Conservation (phyloP, 2,329 filamentous ascomycete species). For the Septoria linicola region DNA sequence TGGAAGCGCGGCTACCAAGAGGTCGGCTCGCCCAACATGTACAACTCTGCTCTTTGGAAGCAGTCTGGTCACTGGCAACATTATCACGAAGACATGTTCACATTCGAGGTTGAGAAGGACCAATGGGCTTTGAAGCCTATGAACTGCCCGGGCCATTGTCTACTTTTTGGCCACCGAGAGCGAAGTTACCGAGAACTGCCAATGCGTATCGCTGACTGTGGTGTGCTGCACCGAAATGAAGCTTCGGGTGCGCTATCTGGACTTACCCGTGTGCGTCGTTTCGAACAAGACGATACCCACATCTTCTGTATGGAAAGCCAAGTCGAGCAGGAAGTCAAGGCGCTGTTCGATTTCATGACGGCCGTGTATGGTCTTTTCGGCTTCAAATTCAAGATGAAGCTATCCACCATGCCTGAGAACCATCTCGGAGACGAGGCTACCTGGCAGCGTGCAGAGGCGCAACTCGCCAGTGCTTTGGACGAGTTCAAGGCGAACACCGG, state of each 20-base stretch:
- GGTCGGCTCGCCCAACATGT: constrained; percentile 96
- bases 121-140: constrained; percentile 88
- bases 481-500: constrained; percentile 65
- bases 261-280: constrained; percentile 86
- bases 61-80: constrained; percentile 91
- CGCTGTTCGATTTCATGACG: constrained; percentile 82
- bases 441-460: constrained; percentile 84
- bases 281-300: constrained; percentile 95
- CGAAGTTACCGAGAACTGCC: constrained; percentile 88
- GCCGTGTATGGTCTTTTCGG: constrained; percentile 79
- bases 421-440: constrained; percentile 82
- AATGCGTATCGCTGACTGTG: constrained; percentile 91
- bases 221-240: constrained; percentile 92
- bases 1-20: constrained; percentile 92
- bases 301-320: constrained; percentile 90
- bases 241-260: constrained; percentile 88
- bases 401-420: constrained; percentile 87
- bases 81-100: constrained; percentile 95
- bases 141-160: constrained; percentile 95
- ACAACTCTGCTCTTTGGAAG: constrained; percentile 90
- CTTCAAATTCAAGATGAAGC: constrained; percentile 88
- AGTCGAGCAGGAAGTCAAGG: constrained; percentile 72
- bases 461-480: constrained; percentile 75
- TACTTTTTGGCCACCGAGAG: constrained; percentile 80
- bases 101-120: constrained; percentile 80